These are phyloP conservation scores for Agrocybe chaxingu DNA, from an alignment of 768 basidiomycete genomes.

Conservation along the genomic window DNA sequence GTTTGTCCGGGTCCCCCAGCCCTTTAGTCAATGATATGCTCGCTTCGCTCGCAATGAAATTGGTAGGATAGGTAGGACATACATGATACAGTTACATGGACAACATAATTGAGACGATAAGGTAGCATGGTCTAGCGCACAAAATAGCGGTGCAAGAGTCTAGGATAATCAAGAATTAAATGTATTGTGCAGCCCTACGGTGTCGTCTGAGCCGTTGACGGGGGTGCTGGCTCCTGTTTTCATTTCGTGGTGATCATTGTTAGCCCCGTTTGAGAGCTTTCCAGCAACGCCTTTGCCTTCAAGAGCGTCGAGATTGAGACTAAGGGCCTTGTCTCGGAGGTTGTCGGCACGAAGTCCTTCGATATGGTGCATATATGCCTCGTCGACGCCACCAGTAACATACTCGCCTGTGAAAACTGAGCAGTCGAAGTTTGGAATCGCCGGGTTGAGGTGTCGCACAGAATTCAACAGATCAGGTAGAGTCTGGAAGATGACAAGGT, in stretches of 20 bases:
- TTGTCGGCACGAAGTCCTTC: slow-evolving; percentile 83
- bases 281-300: slow-evolving; percentile 34
- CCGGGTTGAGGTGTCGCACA: slow-evolving; percentile 80
- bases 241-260: slow-evolving; percentile 5
- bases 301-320: slow-evolving; percentile 27
- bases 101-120: slow-evolving; percentile 12
- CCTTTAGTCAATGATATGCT: too few species aligned
- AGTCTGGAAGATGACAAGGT: slow-evolving; percentile 94
- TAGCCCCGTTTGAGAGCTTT: slow-evolving; percentile 12
- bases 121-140: slow-evolving; percentile 1
- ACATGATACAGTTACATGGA: slow-evolving; percentile 6
- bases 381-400: slow-evolving; percentile 89
- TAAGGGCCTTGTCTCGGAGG: slow-evolving; percentile 52
- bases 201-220: slow-evolving; percentile 67
- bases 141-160: not conserved
- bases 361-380: slow-evolving; percentile 71
- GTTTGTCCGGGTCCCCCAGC: too few species aligned
- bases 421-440: slow-evolving; percentile 83
- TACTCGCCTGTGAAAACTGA: slow-evolving; percentile 98
- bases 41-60: too few species aligned
- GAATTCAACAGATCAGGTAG: slow-evolving; percentile 83
- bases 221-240: slow-evolving; percentile 35
- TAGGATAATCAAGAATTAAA: slow-evolving; percentile 38
- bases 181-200: slow-evolving; percentile 76
- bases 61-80: slow-evolving; percentile 6